Evolutionary conservation across 306 rosid genomes (phyloP), one percentile per base, ranked within the genome.

Genomic region (Elaeagnus macrophylla): DNA sequence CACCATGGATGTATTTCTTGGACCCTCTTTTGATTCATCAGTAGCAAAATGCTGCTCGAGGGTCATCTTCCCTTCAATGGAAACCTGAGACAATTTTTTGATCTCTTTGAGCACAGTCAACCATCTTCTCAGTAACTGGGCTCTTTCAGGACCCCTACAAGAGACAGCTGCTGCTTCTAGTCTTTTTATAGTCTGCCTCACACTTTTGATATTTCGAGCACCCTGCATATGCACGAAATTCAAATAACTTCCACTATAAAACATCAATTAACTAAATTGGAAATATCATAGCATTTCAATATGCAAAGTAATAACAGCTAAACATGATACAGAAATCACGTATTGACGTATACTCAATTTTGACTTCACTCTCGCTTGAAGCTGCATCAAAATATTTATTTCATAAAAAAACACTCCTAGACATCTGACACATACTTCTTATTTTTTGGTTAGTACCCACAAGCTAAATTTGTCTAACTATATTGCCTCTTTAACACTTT

Each of bases 161-260:
- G 89, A 65, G 44, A 93, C 65, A 51, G 99, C 95, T 47, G 95
- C 95, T 58, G 87, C 96, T 69, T 93, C 99, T 81, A 93, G 74
- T 40, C 95, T 71, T 61, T 81, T 81, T 50, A 83, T 41, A 19
- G 90, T 93, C 81, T 65, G 83, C 60, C 58, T 61, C 20, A 70
- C 80, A 45, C 99, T 87, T 74, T 75, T 81, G 44, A 73, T 76
- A 67, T 80, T 91, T 59, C 95, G 75, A 60, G 78, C 61, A 13
- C 77, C 80, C 99, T 91, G 79, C 19, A 47, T 32, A 48, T 51
- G 57, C 62, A 37, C 56, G 32, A 25, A 43, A 51, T 9, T 42
- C 54, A 56, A 36, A 36, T 20, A 51, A 32, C 17, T 25, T 25
- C 32, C 32, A 25, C 32, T 25, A 25, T 25, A 25, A 2, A 25